phyloP scores from a whole-genome alignment of 768 basidiomycete species.

The Saitozyma podzolica region DNA sequence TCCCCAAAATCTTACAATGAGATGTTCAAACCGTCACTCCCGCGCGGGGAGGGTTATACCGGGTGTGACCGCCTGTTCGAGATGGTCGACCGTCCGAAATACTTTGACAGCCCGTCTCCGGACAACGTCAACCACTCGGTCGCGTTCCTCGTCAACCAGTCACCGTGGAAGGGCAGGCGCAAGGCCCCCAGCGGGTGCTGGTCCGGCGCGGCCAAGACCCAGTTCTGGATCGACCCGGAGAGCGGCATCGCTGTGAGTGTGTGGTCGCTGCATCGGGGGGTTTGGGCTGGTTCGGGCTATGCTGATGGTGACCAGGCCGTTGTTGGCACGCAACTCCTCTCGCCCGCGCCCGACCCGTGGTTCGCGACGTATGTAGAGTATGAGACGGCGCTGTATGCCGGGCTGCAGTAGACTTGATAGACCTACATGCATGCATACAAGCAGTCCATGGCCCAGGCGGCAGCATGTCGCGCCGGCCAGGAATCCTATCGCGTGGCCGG shows the following conservation, averaged over 20 bases:
- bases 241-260: conserved; percentile 37
- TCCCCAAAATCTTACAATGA: conserved; percentile 30
- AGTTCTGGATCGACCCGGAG: conserved; percentile 39
- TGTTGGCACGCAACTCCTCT: conserved; percentile 22
- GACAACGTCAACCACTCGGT: conserved; percentile 34
- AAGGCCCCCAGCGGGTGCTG: conserved; percentile 37
- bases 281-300: background rate
- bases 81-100: conserved; percentile 16
- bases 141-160: conserved; percentile 24
- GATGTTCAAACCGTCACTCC: conserved; percentile 29
- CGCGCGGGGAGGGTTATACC: conserved; percentile 13
- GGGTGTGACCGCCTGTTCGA: conserved; percentile 14
- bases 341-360: conserved; percentile 22
- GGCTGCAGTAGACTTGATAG: conserved; percentile 7
- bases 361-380: conserved; percentile 15
- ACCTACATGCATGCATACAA: background rate
- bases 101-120: conserved; percentile 16
- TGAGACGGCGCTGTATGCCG: conserved; percentile 19
- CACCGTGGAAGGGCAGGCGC: conserved; percentile 23
- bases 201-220: conserved; percentile 31
- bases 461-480: no score
- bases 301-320: conserved; percentile 14
- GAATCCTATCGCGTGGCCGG: no score
- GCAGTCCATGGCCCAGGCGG: no score
- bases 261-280: background rate